These are phyloP conservation scores for Candida ulmi DNA, from an alignment of 805 yeast genomes.

Conservation along the genomic window DNA sequence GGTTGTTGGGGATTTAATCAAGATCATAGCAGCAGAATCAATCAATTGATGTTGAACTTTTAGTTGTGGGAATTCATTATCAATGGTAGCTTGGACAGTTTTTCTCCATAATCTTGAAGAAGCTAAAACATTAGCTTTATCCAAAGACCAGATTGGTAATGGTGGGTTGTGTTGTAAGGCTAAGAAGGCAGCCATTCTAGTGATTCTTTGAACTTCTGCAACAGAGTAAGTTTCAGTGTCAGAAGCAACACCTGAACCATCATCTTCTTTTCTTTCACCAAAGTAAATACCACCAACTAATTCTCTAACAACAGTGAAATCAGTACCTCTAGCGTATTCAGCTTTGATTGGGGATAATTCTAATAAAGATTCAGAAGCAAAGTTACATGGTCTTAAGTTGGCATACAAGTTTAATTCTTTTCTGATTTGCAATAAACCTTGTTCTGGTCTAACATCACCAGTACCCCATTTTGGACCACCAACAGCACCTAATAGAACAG, in stretches of 20 bases:
- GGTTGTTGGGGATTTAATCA: slow-evolving; percentile 85
- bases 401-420: slow-evolving; percentile 93
- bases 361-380: slow-evolving; percentile 77
- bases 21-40: slow-evolving; percentile 98
- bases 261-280: slow-evolving; percentile 93
- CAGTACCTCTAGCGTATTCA: slow-evolving; percentile 83
- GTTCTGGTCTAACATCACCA: slow-evolving; percentile 94
- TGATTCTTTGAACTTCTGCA: slow-evolving; percentile 89
- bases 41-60: slow-evolving; percentile 89
- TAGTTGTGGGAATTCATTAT: slow-evolving; percentile 86
- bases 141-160: slow-evolving; percentile 90
- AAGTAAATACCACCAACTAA: slow-evolving; percentile 97
- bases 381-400: slow-evolving; percentile 93
- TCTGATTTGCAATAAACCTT: slow-evolving; percentile 89
- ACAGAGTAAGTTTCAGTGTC: slow-evolving; percentile 93
- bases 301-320: slow-evolving; percentile 91
- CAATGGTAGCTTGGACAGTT: slow-evolving; percentile 80
- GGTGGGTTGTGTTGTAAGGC: slow-evolving; percentile 94
- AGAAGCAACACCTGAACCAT: slow-evolving; percentile 79
- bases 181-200: slow-evolving; percentile 97
- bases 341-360: slow-evolving; percentile 85
- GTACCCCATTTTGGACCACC: slow-evolving; percentile 99
- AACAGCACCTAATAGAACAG: slow-evolving; percentile 95
- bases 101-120: slow-evolving; percentile 95
- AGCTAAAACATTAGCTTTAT: slow-evolving; percentile 96